Conservation (phyloP, 495 filamentous ascomycete genomes). For the Penicillium samsonianum region DNA sequence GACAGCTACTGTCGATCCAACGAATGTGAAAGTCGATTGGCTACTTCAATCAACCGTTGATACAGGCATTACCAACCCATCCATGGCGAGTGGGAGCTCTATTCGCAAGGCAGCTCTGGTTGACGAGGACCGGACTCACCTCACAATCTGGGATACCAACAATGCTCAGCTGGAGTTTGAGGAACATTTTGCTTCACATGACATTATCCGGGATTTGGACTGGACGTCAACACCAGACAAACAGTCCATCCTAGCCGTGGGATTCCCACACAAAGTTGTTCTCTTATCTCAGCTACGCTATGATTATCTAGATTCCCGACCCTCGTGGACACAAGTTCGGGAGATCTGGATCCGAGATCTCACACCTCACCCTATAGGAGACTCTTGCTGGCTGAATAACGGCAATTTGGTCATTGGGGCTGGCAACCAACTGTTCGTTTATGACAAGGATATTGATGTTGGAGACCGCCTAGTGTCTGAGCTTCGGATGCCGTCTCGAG, state of each 20-base stretch:
- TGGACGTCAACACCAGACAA: constrained; percentile 93
- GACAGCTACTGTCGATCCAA: constrained; percentile 73
- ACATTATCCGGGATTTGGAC: constrained; percentile 82
- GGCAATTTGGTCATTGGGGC: constrained; percentile 84
- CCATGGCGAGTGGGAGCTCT: constrained; percentile 80
- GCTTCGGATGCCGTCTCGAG: constrained; percentile 62
- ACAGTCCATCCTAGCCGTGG: constrained; percentile 89
- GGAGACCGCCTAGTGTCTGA: constrained; percentile 62
- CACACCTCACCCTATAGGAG: constrained; percentile 89
- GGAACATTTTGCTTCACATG: constrained; percentile 68
- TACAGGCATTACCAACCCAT: constrained; percentile 71
- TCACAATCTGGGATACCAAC: constrained; percentile 91
- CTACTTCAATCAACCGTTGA: constrained; percentile 80
- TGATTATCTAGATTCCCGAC: constrained; percentile 87
- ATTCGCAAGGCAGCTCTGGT: constrained; percentile 87
- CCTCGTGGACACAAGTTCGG: constrained; percentile 83
- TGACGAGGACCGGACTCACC: constrained; percentile 65
- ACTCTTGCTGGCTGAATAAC: constrained; percentile 84
- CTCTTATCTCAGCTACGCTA: constrained; percentile 91
- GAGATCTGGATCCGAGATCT: constrained; percentile 80
- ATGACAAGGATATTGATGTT: constrained; percentile 70
- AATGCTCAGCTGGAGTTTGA: constrained; percentile 80
- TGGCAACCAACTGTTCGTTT: constrained; percentile 91
- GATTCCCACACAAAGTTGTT: constrained; percentile 81
- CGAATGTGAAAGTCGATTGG: constrained; percentile 67